Percentiles rank a stretch among this genome's conserved stretches.
Evolutionary conservation across 2,329 filamentous ascomycete genomes (phyloP).

Genomic region (Colletotrichum graminicola): DNA sequence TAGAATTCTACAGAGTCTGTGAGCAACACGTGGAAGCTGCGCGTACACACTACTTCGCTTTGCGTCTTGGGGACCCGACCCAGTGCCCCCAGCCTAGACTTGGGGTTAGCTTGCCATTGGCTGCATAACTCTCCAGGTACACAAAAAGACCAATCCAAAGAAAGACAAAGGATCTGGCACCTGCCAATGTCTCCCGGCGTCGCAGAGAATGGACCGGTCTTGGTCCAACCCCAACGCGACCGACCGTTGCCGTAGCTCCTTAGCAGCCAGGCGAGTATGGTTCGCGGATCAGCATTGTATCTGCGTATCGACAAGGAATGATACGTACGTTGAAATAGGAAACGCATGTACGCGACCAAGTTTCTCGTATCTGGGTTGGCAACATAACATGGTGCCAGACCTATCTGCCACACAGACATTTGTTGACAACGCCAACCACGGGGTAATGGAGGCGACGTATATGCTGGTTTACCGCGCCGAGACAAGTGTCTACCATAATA

Average conservation of each 20-base stretch:
- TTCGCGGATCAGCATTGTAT: slow-evolving; percentile 8
- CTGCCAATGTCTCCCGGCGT: slow-evolving; percentile 11
- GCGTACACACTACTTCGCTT: slow-evolving; percentile 15
- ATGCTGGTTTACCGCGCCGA: neutral
- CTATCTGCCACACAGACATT: neutral
- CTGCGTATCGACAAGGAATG: neutral
- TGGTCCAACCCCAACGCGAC: neutral
- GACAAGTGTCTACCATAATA: neutral
- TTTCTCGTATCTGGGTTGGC: neutral
- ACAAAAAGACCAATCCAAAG: slow-evolving; percentile 15
- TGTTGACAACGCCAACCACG: neutral
- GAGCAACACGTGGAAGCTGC: neutral
- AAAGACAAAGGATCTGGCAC: slow-evolving; percentile 10
- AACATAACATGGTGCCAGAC: neutral
- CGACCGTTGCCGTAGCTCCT: neutral
- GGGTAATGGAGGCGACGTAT: neutral
- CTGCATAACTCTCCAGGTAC: slow-evolving; percentile 4
- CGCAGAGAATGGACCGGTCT: slow-evolving; percentile 4
- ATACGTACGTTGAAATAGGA: neutral
- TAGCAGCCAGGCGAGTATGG: slow-evolving; percentile 2
- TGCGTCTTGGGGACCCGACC: slow-evolving; percentile 7
- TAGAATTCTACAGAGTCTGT: neutral
- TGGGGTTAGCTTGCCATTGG: slow-evolving; percentile 18
- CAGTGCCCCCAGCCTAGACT: slow-evolving; percentile 28
- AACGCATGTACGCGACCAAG: neutral